A percentile compares a stretch with the other conserved stretches of the same genome.
Conservation (phyloP, 306 rosid genomes). For the Dryas alaskensis region DNA sequence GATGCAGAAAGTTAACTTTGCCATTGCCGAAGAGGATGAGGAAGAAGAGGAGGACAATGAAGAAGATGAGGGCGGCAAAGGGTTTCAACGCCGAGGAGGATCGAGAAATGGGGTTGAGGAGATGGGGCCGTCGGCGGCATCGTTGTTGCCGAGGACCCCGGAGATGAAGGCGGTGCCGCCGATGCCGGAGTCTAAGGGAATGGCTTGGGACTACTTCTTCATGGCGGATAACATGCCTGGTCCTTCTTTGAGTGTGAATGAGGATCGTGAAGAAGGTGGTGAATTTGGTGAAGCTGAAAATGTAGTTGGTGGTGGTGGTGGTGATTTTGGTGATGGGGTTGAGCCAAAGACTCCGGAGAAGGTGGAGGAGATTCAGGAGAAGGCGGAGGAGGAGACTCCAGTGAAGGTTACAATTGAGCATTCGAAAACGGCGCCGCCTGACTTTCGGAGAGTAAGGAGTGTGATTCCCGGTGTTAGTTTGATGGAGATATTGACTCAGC, state of each 20-base stretch:
- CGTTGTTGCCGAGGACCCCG: constrained; percentile 38
- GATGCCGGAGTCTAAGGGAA: constrained; percentile 62
- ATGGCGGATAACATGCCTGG: constrained; percentile 56
- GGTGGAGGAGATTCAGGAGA: constrained; percentile 33
- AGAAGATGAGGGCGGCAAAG: constrained; percentile 20
- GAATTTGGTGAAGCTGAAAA: constrained; percentile 23
- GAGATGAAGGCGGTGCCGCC: constrained; percentile 48
- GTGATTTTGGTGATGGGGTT: constrained; percentile 29
- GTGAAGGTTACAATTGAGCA: constrained; percentile 56
- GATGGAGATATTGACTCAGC: constrained; percentile 45
- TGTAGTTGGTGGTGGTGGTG: constrained; percentile 19
- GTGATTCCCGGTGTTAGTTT: constrained; percentile 45
- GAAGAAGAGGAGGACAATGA: constrained; percentile 23
- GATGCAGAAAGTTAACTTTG: constrained; percentile 16
- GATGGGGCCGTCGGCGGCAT: constrained; percentile 15
- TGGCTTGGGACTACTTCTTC: constrained; percentile 85
- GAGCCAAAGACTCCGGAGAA: constrained; percentile 83
- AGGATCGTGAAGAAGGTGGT: constrained; percentile 29
- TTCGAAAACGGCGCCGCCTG: constrained; percentile 65
- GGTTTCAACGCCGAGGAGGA: constrained; percentile 15
- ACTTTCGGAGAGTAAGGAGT: constrained; percentile 48
- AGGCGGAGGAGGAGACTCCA: constrained; percentile 26
- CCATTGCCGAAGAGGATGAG: constrained; percentile 55
- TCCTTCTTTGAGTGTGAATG: constrained; percentile 42
- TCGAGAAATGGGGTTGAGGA: constrained; percentile 15